These are phyloP conservation scores for Rhodosporidiobolus sp. DNA, from an alignment of 768 basidiomycete genomes.

Conservation along the genomic window DNA sequence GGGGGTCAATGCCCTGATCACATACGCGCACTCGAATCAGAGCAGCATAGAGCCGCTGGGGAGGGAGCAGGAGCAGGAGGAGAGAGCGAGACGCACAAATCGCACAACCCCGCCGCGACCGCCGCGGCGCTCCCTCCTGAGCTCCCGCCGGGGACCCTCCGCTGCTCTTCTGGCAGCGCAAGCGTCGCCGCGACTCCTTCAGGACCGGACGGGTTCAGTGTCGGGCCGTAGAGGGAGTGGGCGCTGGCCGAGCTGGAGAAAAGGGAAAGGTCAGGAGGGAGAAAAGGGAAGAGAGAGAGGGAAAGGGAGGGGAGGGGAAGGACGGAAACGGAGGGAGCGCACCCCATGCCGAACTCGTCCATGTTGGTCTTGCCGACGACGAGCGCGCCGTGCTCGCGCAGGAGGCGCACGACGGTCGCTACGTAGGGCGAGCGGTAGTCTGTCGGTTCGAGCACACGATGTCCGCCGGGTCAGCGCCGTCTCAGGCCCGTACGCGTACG, in stretches of 20 bases:
- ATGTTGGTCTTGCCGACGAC: slow-evolving; percentile 88
- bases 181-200: slow-evolving; percentile 21
- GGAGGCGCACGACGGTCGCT: slow-evolving; percentile 71
- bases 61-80: neutral
- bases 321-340: slow-evolving; percentile 46
- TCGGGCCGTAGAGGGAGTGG: slow-evolving; percentile 70
- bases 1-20: neutral
- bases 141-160: too few species aligned
- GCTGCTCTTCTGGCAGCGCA: slow-evolving; percentile 57
- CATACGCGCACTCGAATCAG: too few species aligned
- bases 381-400: slow-evolving; percentile 63
- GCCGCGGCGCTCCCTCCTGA: slow-evolving; percentile 95
- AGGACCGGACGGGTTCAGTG: slow-evolving; percentile 62
- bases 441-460: slow-evolving; percentile 43
- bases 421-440: slow-evolving; percentile 77
- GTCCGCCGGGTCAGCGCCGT: neutral
- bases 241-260: slow-evolving; percentile 67
- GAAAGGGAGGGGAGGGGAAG: neutral
- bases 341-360: slow-evolving; percentile 99
- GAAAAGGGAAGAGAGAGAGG: neutral
- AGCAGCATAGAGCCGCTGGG: too few species aligned
- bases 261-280: neutral
- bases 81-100: slow-evolving; percentile 69
- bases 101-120: slow-evolving; percentile 77
- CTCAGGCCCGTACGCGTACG: neutral